Conservation (phyloP, 2,329 filamentous ascomycete genomes). For the Hymenotorrendiella dingleyae region DNA sequence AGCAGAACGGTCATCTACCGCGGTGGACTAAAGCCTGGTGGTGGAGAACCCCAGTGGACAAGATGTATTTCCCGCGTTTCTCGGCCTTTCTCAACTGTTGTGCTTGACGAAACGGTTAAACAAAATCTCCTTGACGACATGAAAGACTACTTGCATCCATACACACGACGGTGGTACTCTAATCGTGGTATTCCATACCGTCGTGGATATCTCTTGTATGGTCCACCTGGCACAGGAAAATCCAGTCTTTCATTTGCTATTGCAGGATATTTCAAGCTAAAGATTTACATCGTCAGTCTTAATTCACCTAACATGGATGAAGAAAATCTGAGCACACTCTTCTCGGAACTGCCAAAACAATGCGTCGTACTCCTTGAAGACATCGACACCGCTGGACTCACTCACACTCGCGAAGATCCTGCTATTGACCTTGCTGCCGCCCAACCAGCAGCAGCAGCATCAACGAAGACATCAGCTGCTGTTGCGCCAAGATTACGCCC, state of each 20-base stretch:
- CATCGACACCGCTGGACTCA: slow-evolving; percentile 67
- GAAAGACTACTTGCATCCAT: slow-evolving; percentile 55
- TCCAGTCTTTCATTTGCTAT: slow-evolving; percentile 65
- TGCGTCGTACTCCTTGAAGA: slow-evolving; percentile 73
- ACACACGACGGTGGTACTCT: slow-evolving; percentile 70
- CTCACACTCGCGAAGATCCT: slow-evolving; percentile 36
- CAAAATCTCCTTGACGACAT: slow-evolving; percentile 54
- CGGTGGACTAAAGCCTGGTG: slow-evolving; percentile 39
- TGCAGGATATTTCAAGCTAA: slow-evolving; percentile 63
- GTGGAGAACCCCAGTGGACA: slow-evolving; percentile 48
- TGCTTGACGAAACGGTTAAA: slow-evolving; percentile 56
- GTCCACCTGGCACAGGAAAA: slow-evolving; percentile 76
- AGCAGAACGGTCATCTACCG: slow-evolving; percentile 62
- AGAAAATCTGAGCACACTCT: slow-evolving; percentile 58
- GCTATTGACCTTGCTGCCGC: slow-evolving; percentile 9
- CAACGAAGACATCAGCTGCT: slow-evolving; percentile 6
- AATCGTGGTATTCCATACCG: slow-evolving; percentile 81
- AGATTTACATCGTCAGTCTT: slow-evolving; percentile 67
- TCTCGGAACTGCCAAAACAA: slow-evolving; percentile 59
- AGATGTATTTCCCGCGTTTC: slow-evolving; percentile 54
- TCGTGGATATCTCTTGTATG: slow-evolving; percentile 75
- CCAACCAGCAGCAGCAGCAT: slow-evolving; percentile 17
- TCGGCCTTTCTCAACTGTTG: slow-evolving; percentile 59
- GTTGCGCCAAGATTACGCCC: slow-evolving; percentile 1
- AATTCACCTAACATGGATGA: slow-evolving; percentile 57